Percentiles rank a stretch among this genome's conserved stretches.
Conservation (phyloP, 2,329 filamentous ascomycete species). For the Sporothrix euskadiensis region DNA sequence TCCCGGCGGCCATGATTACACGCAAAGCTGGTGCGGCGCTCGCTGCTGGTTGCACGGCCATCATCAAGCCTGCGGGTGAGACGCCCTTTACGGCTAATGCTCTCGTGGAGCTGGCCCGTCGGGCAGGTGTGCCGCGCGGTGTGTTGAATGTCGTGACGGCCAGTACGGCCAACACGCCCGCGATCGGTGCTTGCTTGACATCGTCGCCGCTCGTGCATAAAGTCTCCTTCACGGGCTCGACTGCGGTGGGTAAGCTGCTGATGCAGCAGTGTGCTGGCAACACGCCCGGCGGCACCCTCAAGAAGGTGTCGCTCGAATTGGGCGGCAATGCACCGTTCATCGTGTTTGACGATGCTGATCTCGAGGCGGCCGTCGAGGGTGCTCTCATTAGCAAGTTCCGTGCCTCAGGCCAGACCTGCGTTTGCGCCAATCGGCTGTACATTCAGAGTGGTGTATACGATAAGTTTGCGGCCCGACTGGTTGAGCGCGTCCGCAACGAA, state of each 20-base stretch:
- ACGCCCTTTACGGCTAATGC: conserved; percentile 90
- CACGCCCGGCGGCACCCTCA: conserved; percentile 58
- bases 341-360: conserved; percentile 91
- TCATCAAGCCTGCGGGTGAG: conserved; percentile 87
- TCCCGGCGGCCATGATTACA: conserved; percentile 75
- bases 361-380: conserved; percentile 80
- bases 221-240: conserved; percentile 89
- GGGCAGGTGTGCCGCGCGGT: conserved; percentile 85
- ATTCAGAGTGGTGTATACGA: conserved; percentile 79
- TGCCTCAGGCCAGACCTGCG: conserved; percentile 91
- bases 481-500: conserved; percentile 63
- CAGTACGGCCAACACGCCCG: conserved; percentile 69
- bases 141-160: conserved; percentile 89
- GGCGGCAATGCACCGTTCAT: conserved; percentile 96
- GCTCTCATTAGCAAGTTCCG: conserved; percentile 90
- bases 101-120: conserved; percentile 78
- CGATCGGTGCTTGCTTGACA: conserved; percentile 75
- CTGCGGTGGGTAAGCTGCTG: conserved; percentile 67
- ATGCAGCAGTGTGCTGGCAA: conserved; percentile 80
- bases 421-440: conserved; percentile 82
- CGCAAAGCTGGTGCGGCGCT: conserved; percentile 72
- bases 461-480: conserved; percentile 66
- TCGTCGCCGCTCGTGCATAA: conserved; percentile 78
- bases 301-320: conserved; percentile 82
- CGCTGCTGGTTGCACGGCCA: conserved; percentile 90